Base-by-base conservation (phyloP, 257 asterid species). In the Solanum sejunctum region DNA sequence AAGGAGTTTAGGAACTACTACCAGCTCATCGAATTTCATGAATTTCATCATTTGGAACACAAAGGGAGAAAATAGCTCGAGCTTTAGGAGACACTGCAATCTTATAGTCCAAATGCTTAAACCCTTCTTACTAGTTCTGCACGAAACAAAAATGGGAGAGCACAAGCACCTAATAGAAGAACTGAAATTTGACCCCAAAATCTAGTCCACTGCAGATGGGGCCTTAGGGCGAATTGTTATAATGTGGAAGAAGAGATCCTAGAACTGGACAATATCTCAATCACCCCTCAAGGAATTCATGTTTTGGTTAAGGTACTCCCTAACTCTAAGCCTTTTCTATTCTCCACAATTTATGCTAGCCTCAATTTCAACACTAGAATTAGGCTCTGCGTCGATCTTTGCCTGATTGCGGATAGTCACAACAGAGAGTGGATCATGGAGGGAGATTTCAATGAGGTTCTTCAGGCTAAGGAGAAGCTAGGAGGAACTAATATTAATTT, bases 361-460 rank as follows among this genome's bases (percentile, higher is more conserved):
- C 64, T 5, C 3, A 1, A 9, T 2, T 57, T 57, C 2, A 1
- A 57, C 12, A 57, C 64, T 57, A 57, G 13, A 9, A 8, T 26
- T 0, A 0, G n/a, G 11, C 6, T 57, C 0, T 20, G 26, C 12
- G 4, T 3, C 0, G 2, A 57, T 0, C 1, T 20, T 4, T 11
- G 64, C 10, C 9, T 7, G 2, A 10, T 57, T 1, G 11, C 51
- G 0, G 11, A 45, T 41, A 45, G 3, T 9, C 51, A 45, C 3
- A 45, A 28, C 2, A 3, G 32, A 3, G 3, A 28, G 32, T 28
- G 32, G 32, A 3, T 28, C 32, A 28, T 28, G 9, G 1, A 2
- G 9, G 11, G 51, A 45, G 3, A 8, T 1, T 45, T 45, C 3
- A 45, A 8, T 45, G 11, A 45, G 9, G 11, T 9, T 2, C 51